Conservation (phyloP, 805 yeast genomes). For the Candida insectorum region DNA sequence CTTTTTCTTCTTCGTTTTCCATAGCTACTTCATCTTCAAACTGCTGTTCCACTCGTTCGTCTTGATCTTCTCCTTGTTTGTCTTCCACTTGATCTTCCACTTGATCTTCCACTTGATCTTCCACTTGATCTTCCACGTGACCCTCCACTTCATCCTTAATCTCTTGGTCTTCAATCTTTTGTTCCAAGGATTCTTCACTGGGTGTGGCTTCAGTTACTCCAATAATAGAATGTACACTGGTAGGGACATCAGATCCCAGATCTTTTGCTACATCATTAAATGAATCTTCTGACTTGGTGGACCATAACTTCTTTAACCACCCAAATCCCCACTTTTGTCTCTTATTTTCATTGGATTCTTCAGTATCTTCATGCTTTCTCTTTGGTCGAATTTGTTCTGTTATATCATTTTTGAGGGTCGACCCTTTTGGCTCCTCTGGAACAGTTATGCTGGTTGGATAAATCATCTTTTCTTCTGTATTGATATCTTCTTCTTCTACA, state of each 20-base stretch:
- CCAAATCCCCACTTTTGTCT: too few relatives aligned
- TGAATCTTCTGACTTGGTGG: background rate
- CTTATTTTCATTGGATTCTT: too few relatives aligned
- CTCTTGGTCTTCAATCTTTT: too few relatives aligned
- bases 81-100: conserved; percentile 3
- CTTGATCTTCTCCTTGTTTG: conserved; percentile 1
- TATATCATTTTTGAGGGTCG: conserved; percentile 5
- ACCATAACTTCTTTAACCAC: background rate
- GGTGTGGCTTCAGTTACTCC: too few relatives aligned
- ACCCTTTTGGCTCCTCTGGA: conserved; percentile 4
- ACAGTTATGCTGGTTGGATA: conserved; percentile 3
- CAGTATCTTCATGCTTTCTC: conserved; percentile 2
- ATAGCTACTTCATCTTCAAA: conserved; percentile 1
- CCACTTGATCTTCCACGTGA: conserved; percentile 1
- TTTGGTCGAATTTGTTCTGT: conserved; percentile 12
- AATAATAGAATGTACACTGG: too few relatives aligned
- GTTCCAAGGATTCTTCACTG: too few relatives aligned
- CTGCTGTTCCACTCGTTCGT: conserved; percentile 3
- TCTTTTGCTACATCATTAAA: background rate
- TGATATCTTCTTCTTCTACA: conserved; percentile 2
- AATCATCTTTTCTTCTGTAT: conserved; percentile 12
- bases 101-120: conserved; percentile 1
- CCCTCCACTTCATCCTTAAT: background rate
- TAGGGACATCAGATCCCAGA: too few relatives aligned
- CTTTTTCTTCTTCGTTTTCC: conserved; percentile 3